Evolutionary conservation across 164 flowering plant species (phyloP), one percentile per base, ranked within the genome.

Genomic region (Vitis rupestris): DNA sequence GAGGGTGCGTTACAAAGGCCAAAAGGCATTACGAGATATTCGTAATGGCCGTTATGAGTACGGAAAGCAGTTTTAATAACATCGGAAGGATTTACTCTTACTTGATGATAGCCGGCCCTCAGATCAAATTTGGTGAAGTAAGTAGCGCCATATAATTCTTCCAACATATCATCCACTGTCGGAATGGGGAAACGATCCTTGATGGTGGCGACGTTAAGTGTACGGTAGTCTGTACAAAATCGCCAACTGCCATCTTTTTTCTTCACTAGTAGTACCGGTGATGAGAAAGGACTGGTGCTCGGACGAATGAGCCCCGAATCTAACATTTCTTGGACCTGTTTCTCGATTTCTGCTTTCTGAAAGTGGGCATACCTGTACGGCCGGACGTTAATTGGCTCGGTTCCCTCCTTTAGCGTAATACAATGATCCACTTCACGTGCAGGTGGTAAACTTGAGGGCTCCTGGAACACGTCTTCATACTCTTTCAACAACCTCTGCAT

Each of bases 261-360:
- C 10, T 71, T 71, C 1, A 71, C 68, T 16, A 61, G 15, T 5
- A 70, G 11, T 3, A 61, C 59, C 0, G 47, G 60, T 7, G 66
- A 70, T 9, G 59, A 27, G 9, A 55, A 69, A 47, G 70, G 50
- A 47, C 57, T 70, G 4, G 57, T 29, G 48, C 71, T 65, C 1
- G 13, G 19, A 6, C 57, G 50, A 4, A 72, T 72, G 2, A 72
- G 17, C 0, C 74, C 64, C 3, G 9, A 6, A 2, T 10, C 1
- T 1, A 66, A 23, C 68, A 75, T 70, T 2, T 66, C 64, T 1
- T 7, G 29, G 10, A 49, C 31, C 11, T 66, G 59, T 17, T 37
- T 52, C 19, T 19, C 19, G 19, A 19, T 19, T 19, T 19, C 19
- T 19, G 19, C 19, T 19, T 19, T 19, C 19, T 19, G 19, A 19